phyloP scores from a whole-genome alignment of 352 stramenopile species.

The Pythium volutum region DNA sequence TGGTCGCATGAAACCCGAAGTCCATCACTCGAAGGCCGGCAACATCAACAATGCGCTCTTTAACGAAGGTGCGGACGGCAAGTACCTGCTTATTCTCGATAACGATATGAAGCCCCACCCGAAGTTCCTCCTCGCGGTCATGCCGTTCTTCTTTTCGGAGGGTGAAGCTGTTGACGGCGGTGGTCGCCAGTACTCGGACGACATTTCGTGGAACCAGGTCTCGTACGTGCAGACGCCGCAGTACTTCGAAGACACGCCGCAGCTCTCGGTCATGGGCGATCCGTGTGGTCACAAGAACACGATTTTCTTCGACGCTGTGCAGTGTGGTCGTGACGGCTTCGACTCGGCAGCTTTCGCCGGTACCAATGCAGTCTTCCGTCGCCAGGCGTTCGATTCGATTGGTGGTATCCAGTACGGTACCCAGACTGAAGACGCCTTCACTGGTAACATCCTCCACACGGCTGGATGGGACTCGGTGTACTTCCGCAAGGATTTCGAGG shows the following conservation, averaged over 20 bases:
- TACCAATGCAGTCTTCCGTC: slow-evolving; percentile 89
- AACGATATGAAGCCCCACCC: slow-evolving; percentile 91
- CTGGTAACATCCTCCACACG: slow-evolving; percentile 81
- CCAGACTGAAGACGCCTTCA: slow-evolving; percentile 90
- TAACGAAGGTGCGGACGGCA: slow-evolving; percentile 87
- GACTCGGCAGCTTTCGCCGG: slow-evolving; percentile 86
- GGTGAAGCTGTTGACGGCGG: slow-evolving; percentile 80
- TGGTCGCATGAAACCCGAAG: slow-evolving; percentile 86
- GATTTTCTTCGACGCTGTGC: slow-evolving; percentile 89
- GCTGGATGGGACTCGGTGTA: slow-evolving; percentile 86
- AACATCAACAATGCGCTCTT: slow-evolving; percentile 92
- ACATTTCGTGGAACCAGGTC: slow-evolving; percentile 89
- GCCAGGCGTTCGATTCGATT: slow-evolving; percentile 86
- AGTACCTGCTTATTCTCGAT: slow-evolving; percentile 90
- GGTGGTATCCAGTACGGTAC: slow-evolving; percentile 88
- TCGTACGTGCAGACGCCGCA: slow-evolving; percentile 88
- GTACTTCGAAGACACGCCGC: slow-evolving; percentile 88
- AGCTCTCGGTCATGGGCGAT: slow-evolving; percentile 84
- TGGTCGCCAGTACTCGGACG: slow-evolving; percentile 84
- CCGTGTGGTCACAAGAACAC: slow-evolving; percentile 89
- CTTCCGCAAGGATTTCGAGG: slow-evolving; percentile 90
- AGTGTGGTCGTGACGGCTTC: slow-evolving; percentile 86
- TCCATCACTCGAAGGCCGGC: slow-evolving; percentile 89
- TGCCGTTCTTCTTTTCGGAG: slow-evolving; percentile 90
- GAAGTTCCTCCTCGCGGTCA: slow-evolving; percentile 82